Evolutionary conservation across 2,329 filamentous ascomycete species (phyloP), one percentile per base, ranked within the genome.

Genomic region (Ophiostoma montium): DNA sequence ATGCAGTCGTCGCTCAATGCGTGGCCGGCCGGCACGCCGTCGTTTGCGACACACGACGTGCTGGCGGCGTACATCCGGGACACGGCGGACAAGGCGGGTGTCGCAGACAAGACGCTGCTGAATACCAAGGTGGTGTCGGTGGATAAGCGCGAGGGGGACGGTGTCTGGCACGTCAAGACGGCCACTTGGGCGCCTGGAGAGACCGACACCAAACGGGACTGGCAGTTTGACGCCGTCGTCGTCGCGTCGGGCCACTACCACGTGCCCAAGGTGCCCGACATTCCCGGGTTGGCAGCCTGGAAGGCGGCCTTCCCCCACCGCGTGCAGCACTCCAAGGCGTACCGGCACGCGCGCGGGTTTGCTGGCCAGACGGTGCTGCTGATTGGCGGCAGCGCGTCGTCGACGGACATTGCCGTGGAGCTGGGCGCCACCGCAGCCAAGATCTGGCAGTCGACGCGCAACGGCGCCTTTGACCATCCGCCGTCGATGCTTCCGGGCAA

Each of bases 291-390:
- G 4, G 60, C 65, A 23, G 66, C 67, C 15, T 84, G 75, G 76
- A 76, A 81, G 57, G 47, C 61, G 11, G 56, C 58, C 3, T 78
- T 75, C 53, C 74, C 76, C 0, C 67, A 65, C 0, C 57, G 65
- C 4, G 70, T 86, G 18, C 70, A 69, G 3, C 82, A 86, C 58
- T 86, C 85, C 0, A 90, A 88, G 59, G 75, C 75, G 53, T 92
- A 86, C 57, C 74, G 84, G 9, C 71, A 65, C 0, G 75, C 84
- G 0, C n/a, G 33, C 2, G 47, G 47, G 1, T 52, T 53, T 8
- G 39, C 35, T 9, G 33, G 39, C 35, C 46, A 52, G 49, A 51
- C 62, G 0, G 54, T 72, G 0, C 72, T 78, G 35, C 61, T 74
- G 16, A 66, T 74, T 6, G 79, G 79, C 43, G 76, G 72, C n/a